These are phyloP conservation scores for Oryza meyeriana DNA, from an alignment of 176 grass and related monocot genomes.

Conservation along the genomic window DNA sequence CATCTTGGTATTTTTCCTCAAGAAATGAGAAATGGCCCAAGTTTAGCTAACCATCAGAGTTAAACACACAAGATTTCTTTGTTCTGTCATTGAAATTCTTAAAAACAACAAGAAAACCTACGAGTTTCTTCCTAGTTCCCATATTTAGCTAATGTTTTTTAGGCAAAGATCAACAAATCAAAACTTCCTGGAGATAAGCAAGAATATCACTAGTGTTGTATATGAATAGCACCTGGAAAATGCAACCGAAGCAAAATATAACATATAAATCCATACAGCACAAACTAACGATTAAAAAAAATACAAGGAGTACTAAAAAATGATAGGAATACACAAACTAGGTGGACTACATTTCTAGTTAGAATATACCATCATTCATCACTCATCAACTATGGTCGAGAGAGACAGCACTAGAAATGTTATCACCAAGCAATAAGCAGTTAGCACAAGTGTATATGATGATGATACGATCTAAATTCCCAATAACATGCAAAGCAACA, in stretches of 20 bases:
- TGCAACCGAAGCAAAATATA: not conserved
- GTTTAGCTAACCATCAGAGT: not conserved
- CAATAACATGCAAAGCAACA: constrained; percentile 10
- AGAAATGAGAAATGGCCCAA: not conserved
- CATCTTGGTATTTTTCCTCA: not conserved
- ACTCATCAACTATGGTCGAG: not conserved
- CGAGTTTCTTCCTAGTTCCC: not conserved
- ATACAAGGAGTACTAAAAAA: not conserved
- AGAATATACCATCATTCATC: not conserved
- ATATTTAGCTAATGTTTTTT: not conserved
- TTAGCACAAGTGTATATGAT: not conserved
- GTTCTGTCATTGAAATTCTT: not conserved
- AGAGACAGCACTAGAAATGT: not conserved
- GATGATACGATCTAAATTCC: not conserved
- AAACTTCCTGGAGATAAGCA: not conserved
- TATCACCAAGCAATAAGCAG: not conserved
- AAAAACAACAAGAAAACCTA: not conserved
- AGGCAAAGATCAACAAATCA: not conserved
- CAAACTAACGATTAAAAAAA: not conserved
- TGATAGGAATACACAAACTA: not conserved
- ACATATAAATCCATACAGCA: not conserved
- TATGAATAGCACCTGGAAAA: not conserved
- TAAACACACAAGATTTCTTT: not conserved
- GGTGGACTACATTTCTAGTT: not conserved
- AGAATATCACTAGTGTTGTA: not conserved